Evolutionary conservation across 2,329 filamentous ascomycete genomes (phyloP).

Genomic region (Annulohypoxylon truncatum): DNA sequence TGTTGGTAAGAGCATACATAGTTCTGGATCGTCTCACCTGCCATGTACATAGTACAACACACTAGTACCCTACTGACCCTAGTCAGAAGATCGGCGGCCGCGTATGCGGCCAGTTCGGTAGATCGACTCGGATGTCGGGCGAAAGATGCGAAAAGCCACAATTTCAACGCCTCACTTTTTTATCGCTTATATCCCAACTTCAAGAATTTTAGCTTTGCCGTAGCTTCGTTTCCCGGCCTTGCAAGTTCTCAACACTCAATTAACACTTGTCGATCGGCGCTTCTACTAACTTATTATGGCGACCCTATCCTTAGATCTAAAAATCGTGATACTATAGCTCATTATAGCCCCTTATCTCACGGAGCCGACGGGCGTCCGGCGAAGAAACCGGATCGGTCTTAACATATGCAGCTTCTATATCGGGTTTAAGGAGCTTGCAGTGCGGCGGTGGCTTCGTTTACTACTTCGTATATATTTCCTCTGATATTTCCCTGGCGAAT

Average conservation of each 20-base stretch:
- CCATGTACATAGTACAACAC: neutral
- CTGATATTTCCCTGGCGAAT: neutral
- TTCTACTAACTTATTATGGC: conserved; percentile 1
- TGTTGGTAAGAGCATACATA: neutral
- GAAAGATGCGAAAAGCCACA: conserved; percentile 8
- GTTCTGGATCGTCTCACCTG: conserved; percentile 9
- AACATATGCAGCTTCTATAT: conserved; percentile 5
- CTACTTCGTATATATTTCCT: neutral
- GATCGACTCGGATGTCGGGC: conserved; percentile 34
- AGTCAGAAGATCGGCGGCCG: conserved; percentile 30
- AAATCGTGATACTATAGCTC: neutral
- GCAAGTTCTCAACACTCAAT: conserved; percentile 7
- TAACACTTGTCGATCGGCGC: conserved; percentile 12
- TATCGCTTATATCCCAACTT: neutral
- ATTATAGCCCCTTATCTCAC: conserved; percentile 5
- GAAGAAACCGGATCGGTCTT: conserved; percentile 4
- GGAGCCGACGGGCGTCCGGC: neutral
- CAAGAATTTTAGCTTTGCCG: conserved; percentile 1
- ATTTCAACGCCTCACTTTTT: conserved; percentile 25
- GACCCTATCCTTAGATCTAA: conserved; percentile 20
- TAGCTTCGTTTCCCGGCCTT: conserved; percentile 19
- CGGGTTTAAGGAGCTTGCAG: neutral
- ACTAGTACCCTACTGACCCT: conserved; percentile 5
- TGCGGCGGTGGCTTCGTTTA: neutral
- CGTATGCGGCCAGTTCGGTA: conserved; percentile 28